Evolutionary conservation across 768 basidiomycete genomes (phyloP).

Genomic region (Suillus tomentosus): DNA sequence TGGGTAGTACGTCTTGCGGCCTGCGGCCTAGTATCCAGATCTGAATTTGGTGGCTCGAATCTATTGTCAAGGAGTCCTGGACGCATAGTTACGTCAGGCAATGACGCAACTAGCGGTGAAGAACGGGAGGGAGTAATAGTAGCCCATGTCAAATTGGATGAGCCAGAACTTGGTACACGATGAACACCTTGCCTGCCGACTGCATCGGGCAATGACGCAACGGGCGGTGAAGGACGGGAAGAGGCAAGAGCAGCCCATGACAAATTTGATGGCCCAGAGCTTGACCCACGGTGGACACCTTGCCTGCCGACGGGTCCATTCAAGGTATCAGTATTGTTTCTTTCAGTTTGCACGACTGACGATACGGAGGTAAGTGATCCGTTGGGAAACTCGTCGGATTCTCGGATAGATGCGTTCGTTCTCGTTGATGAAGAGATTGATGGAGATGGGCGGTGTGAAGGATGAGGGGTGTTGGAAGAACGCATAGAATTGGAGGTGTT

Average conservation of each 20-base stretch:
- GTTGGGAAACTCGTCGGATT: not conserved
- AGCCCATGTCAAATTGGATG: slow-evolving; percentile 2
- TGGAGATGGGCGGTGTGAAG: slow-evolving; percentile 26
- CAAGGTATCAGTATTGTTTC: slow-evolving; percentile 2
- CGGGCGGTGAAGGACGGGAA: not conserved
- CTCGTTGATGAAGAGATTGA: slow-evolving; percentile 15
- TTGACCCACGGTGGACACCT: not conserved
- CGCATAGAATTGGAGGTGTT: not conserved
- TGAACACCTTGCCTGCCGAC: not conserved
- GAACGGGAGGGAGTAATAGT: not conserved
- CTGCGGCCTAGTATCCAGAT: not conserved
- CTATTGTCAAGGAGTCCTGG: not conserved
- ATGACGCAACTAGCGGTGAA: not conserved
- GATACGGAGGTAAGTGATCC: not conserved
- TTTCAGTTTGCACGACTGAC: not conserved
- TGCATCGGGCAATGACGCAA: not conserved
- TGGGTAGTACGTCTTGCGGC: not conserved
- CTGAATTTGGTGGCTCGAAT: not conserved
- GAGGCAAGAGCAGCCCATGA: slow-evolving; percentile 1
- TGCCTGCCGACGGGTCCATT: slow-evolving; percentile 2
- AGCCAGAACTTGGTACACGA: not conserved
- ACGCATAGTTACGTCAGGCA: not conserved
- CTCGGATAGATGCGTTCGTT: not conserved
- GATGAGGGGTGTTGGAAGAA: slow-evolving; percentile 8
- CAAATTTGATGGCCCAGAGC: not conserved